A percentile compares a stretch with the other conserved stretches of the same genome.
Conservation (phyloP, 2,329 filamentous ascomycete genomes). For the Lachnellula arida region DNA sequence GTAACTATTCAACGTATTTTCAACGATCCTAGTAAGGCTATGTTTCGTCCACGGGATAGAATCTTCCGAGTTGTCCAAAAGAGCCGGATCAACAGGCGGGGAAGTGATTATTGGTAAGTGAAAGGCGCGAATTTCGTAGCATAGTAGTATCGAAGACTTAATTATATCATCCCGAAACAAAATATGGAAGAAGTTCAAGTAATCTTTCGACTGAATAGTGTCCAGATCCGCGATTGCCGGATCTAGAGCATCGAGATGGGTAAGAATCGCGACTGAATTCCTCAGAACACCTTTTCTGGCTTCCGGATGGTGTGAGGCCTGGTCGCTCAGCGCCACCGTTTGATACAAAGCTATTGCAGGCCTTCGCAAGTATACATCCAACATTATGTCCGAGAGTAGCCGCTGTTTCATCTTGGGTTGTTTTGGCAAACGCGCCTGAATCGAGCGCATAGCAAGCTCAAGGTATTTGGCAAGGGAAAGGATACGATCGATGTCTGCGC, state of each 20-base stretch:
- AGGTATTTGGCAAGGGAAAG: constrained; percentile 3
- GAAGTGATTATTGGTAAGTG: neutral
- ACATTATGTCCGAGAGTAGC: constrained; percentile 16
- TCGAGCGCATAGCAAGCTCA: constrained; percentile 8
- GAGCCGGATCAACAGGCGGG: neutral
- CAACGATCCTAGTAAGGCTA: constrained; percentile 26
- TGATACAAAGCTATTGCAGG: constrained; percentile 17
- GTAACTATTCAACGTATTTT: constrained; percentile 30
- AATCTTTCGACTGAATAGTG: constrained; percentile 17
- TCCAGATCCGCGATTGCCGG: constrained; percentile 17
- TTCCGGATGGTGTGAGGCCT: constrained; percentile 11
- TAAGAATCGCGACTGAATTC: constrained; percentile 16
- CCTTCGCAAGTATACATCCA: constrained; percentile 17
- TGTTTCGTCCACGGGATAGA: constrained; percentile 21
- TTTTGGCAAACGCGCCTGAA: constrained; percentile 5
- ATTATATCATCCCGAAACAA: constrained; percentile 17
- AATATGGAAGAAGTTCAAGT: constrained; percentile 21
- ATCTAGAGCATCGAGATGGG: constrained; percentile 21
- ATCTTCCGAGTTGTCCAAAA: constrained; percentile 2
- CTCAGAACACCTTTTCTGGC: constrained; percentile 15
- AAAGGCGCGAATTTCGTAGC: constrained; percentile 18
- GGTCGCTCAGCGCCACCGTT: constrained; percentile 9
- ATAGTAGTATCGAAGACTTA: constrained; percentile 18
- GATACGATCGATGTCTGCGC: constrained; percentile 1
- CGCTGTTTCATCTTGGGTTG: constrained; percentile 9